These are phyloP conservation scores for Asterophora parasitica DNA, from an alignment of 768 basidiomycete genomes.

Conservation along the genomic window DNA sequence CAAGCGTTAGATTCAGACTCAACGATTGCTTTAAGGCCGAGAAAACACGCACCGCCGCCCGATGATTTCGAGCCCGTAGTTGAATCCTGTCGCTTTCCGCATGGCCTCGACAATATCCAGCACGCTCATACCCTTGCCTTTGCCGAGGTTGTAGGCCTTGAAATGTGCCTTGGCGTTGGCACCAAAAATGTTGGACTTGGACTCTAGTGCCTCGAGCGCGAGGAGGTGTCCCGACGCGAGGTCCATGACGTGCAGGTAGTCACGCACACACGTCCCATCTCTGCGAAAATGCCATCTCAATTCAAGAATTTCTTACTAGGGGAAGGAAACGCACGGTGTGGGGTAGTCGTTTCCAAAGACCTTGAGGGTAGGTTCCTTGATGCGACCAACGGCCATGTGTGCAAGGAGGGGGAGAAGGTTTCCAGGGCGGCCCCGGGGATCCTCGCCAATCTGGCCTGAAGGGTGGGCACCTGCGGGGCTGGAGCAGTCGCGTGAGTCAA, in stretches of 20 bases:
- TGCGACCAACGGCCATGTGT: constrained; percentile 90
- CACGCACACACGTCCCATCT: constrained; percentile 97
- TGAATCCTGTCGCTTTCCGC: constrained; percentile 83
- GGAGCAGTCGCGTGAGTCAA: neutral
- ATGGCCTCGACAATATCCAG: constrained; percentile 94
- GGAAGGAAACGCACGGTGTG: constrained; percentile 57
- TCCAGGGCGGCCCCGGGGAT: constrained; percentile 91
- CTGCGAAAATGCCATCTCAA: constrained; percentile 28
- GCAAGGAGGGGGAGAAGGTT: constrained; percentile 92
- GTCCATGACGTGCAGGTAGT: constrained; percentile 92
- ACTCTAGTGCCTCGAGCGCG: constrained; percentile 77
- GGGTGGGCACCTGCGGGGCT: constrained; percentile 99
- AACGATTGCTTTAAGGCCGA: neutral
- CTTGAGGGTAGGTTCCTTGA: constrained; percentile 62
- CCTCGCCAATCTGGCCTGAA: constrained; percentile 92
- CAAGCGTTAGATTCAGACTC: neutral
- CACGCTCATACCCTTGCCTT: constrained; percentile 88
- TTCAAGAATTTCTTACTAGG: neutral
- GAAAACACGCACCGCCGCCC: constrained; percentile 69
- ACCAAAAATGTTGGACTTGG: constrained; percentile 57
- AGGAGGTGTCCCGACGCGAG: constrained; percentile 91
- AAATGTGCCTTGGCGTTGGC: constrained; percentile 53
- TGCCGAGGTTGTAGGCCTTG: constrained; percentile 97
- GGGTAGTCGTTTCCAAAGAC: constrained; percentile 98
- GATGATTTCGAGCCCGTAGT: constrained; percentile 86